Evolutionary conservation across 208 protist species (phyloP).

Genomic region (Trypanosoma caninum): DNA sequence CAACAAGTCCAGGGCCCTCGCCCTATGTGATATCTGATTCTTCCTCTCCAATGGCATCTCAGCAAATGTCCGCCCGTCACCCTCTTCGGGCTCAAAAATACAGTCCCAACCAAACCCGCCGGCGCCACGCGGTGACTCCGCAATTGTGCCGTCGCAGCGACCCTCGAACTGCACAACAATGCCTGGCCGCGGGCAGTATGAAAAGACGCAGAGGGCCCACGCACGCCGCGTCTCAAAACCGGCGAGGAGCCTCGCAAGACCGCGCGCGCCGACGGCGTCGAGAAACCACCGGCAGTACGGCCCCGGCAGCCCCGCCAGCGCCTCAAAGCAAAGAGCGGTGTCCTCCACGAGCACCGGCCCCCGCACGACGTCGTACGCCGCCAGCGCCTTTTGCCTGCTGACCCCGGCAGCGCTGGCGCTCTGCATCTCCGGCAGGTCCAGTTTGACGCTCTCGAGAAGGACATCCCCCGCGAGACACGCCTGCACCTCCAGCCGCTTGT

Average conservation of each 20-base stretch:
- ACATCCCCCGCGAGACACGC: constrained; percentile 61
- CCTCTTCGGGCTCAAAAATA: constrained; percentile 91
- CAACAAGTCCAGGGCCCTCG: constrained; percentile 57
- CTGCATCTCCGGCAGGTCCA: constrained; percentile 95
- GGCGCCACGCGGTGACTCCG: constrained; percentile 57
- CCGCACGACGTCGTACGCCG: constrained; percentile 71
- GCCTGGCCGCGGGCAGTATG: constrained; percentile 27
- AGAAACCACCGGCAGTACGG: constrained; percentile 99
- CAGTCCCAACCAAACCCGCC: constrained; percentile 95
- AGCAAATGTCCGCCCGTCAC: constrained; percentile 81
- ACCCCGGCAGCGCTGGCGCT: constrained; percentile 87
- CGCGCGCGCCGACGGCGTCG: constrained; percentile 83
- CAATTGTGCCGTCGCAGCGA: constrained; percentile 55
- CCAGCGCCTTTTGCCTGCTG: constrained; percentile 89
- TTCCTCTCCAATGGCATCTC: constrained; percentile 90
- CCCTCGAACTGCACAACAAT: constrained; percentile 68
- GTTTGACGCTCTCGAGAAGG: constrained; percentile 55
- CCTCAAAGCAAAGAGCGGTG: constrained; percentile 97
- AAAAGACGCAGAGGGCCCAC: constrained; percentile 79
- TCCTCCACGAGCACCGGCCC: constrained; percentile 94
- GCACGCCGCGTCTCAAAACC: constrained; percentile 77
- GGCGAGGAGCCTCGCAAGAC: constrained; percentile 91
- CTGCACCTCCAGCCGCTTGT: constrained; percentile 96
- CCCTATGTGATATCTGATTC: constrained; percentile 95
- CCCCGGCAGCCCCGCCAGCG: constrained; percentile 93